Conservation (phyloP, 2,329 filamentous ascomycete species). For the Aspergillus udagawae region DNA sequence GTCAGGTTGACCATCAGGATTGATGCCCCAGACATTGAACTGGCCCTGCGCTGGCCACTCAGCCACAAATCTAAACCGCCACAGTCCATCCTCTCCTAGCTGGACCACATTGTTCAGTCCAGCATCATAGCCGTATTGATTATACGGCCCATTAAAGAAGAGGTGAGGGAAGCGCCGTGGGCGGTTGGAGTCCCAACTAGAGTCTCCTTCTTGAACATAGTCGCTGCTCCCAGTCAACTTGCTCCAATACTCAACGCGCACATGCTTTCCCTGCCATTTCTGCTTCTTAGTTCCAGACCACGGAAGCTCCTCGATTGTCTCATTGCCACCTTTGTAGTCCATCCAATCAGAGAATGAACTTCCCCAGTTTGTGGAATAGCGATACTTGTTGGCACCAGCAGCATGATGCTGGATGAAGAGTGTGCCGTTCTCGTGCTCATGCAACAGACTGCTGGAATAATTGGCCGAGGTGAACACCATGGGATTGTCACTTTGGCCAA, state of each 20-base stretch:
- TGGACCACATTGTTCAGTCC: slow-evolving; percentile 54
- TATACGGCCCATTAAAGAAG: slow-evolving; percentile 60
- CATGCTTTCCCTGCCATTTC: slow-evolving; percentile 58
- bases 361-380: slow-evolving; percentile 61
- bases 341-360: slow-evolving; percentile 57
- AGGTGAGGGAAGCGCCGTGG: slow-evolving; percentile 58
- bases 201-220: slow-evolving; percentile 58
- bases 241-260: slow-evolving; percentile 62
- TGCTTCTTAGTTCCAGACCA: slow-evolving; percentile 60
- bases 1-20: slow-evolving; percentile 60
- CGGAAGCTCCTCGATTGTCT: slow-evolving; percentile 43
- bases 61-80: slow-evolving; percentile 58
- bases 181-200: slow-evolving; percentile 35
- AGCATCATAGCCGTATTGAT: slow-evolving; percentile 61
- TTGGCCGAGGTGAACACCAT: slow-evolving; percentile 58
- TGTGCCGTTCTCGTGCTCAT: slow-evolving; percentile 39
- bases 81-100: slow-evolving; percentile 48
- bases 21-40: slow-evolving; percentile 65
- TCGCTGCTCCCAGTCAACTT: slow-evolving; percentile 55
- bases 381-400: slow-evolving; percentile 58
- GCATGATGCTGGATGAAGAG: slow-evolving; percentile 57
- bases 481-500: slow-evolving; percentile 56
- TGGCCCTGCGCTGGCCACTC: slow-evolving; percentile 62
- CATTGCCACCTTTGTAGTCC: slow-evolving; percentile 51
- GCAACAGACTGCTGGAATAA: slow-evolving; percentile 54